phyloP scores from a whole-genome alignment of 495 filamentous ascomycete genomes.

The Aspergillus indologenus region DNA sequence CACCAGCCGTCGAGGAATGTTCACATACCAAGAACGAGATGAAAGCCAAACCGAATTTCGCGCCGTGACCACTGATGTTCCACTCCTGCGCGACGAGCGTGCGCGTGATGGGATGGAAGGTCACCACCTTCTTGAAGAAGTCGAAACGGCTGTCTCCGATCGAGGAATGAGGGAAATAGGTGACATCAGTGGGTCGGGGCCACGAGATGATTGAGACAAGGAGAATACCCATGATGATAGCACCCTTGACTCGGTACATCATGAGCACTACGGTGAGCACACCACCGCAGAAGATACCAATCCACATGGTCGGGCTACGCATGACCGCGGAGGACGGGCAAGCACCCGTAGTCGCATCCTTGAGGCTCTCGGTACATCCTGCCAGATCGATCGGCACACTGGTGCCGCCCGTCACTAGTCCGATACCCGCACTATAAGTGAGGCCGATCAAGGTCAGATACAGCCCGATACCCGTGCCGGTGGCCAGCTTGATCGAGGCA shows the following conservation, averaged over 20 bases:
- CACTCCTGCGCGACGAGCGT: constrained; percentile 66
- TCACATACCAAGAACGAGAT: constrained; percentile 61
- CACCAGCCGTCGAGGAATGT: neutral
- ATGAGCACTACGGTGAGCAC: constrained; percentile 71
- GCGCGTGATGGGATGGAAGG: constrained; percentile 69
- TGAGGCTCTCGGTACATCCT: constrained; percentile 50
- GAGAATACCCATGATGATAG: constrained; percentile 74
- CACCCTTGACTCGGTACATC: constrained; percentile 81
- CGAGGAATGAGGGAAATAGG: constrained; percentile 70
- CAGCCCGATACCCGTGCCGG: constrained; percentile 75
- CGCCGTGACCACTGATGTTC: constrained; percentile 59
- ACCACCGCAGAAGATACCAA: constrained; percentile 80
- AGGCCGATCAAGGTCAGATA: constrained; percentile 79
- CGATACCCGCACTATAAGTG: constrained; percentile 76
- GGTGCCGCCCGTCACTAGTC: constrained; percentile 58
- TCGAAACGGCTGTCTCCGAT: constrained; percentile 66
- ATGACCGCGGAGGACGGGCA: constrained; percentile 60
- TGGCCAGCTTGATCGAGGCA: constrained; percentile 77
- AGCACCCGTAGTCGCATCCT: constrained; percentile 39
- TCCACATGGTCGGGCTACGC: constrained; percentile 75
- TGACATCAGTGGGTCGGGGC: constrained; percentile 69
- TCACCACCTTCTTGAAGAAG: constrained; percentile 80
- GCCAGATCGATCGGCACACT: constrained; percentile 64
- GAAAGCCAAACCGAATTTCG: constrained; percentile 71
- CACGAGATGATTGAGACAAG: constrained; percentile 82